Evolutionary conservation across 2,329 filamentous ascomycete genomes (phyloP).

Genomic region (Fusarium graminum): DNA sequence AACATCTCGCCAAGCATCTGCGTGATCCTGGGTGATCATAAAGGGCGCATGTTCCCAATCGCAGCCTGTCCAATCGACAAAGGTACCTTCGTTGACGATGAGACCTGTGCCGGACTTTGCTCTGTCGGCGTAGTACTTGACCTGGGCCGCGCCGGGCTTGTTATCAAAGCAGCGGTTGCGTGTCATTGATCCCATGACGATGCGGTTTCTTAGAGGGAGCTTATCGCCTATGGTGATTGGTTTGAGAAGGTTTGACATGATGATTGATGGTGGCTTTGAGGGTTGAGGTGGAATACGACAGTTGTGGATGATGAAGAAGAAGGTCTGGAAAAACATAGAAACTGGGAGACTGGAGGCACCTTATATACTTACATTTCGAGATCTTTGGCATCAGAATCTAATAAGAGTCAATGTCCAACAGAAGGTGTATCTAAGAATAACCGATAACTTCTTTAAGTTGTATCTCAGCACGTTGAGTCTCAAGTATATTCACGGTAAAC

Average conservation of each 20-base stretch:
- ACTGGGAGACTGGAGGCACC: too few relatives aligned
- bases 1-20: background rate
- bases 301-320: background rate
- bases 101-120: slow-evolving; percentile 9
- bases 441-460: too few relatives aligned
- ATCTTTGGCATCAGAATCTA: too few relatives aligned
- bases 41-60: slow-evolving; percentile 10
- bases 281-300: background rate
- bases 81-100: slow-evolving; percentile 12
- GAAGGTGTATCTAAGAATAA: too few relatives aligned
- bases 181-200: slow-evolving; percentile 34
- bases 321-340: too few relatives aligned
- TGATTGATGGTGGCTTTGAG: background rate
- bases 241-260: slow-evolving; percentile 20
- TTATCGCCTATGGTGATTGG: slow-evolving; percentile 4
- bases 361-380: too few relatives aligned
- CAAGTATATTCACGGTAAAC: accelerated
- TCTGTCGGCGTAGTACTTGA: slow-evolving; percentile 21
- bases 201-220: slow-evolving; percentile 13
- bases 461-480: background rate
- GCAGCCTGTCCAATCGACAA: slow-evolving; percentile 12
- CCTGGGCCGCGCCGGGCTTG: slow-evolving; percentile 5
- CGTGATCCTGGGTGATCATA: slow-evolving; percentile 2
- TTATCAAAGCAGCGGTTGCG: slow-evolving; percentile 19
- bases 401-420: too few relatives aligned